phyloP scores from a whole-genome alignment of 768 basidiomycete species.

The Tulasnella sp. region DNA sequence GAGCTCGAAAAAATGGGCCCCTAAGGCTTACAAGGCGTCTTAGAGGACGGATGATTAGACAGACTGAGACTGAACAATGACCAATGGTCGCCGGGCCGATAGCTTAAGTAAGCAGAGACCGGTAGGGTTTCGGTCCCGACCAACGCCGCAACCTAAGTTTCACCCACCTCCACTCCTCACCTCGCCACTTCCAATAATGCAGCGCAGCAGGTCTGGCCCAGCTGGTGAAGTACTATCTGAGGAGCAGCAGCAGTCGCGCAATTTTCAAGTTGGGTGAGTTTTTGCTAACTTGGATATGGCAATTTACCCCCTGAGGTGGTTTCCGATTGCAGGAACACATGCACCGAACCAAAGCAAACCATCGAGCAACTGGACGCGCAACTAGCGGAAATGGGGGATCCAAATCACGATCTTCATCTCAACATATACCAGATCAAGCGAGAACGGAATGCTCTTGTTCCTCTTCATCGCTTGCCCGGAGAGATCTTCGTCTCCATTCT shows the following conservation, averaged over 20 bases:
- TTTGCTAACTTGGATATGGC: not conserved
- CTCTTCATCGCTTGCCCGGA: not conserved
- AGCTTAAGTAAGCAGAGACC: no score
- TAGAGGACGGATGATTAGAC: no score
- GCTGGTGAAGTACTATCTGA: not conserved
- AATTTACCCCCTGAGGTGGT: not conserved
- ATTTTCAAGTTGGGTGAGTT: not conserved
- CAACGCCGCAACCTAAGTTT: not conserved
- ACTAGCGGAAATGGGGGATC: not conserved
- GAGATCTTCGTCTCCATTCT: conserved; percentile 9
- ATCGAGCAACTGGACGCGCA: not conserved
- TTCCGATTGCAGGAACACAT: not conserved
- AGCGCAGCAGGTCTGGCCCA: not conserved
- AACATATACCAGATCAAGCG: not conserved
- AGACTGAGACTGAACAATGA: no score
- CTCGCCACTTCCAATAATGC: not conserved
- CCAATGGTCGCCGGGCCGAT: no score
- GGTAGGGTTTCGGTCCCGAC: not conserved
- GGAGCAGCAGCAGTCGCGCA: not conserved
- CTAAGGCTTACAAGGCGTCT: no score
- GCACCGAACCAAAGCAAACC: not conserved
- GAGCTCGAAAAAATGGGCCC: no score
- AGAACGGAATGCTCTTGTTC: conserved; percentile 1
- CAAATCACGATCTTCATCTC: not conserved
- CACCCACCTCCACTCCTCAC: not conserved